Percentiles rank a stretch among this genome's conserved stretches.
phyloP scores from a whole-genome alignment of 2,329 filamentous ascomycete genomes.

The Beauveria sp. region DNA sequence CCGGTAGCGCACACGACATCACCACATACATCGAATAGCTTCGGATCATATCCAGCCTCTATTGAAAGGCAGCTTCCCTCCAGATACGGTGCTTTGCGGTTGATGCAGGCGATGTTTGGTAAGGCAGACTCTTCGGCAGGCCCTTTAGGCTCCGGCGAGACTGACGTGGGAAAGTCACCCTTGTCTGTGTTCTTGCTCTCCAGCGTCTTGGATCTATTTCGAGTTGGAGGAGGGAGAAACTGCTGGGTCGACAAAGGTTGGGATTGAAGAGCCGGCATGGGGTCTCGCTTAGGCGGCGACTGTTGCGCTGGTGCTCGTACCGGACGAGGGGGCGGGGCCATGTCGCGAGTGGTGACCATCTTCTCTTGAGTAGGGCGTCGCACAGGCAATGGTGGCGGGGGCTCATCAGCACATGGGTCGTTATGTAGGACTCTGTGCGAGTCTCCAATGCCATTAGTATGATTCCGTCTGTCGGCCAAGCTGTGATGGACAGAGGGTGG shows the following conservation, averaged over 20 bases:
- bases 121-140: conserved; percentile 55
- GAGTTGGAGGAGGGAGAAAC: conserved; percentile 23
- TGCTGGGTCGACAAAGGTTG: conserved; percentile 20
- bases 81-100: conserved; percentile 72
- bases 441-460: conserved; percentile 36
- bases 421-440: conserved; percentile 28
- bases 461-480: conserved; percentile 35
- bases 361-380: conserved; percentile 33
- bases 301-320: conserved; percentile 23
- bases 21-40: conserved; percentile 80
- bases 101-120: conserved; percentile 77
- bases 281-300: not conserved
- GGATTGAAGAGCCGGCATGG: not conserved
- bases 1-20: conserved; percentile 82
- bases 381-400: conserved; percentile 40
- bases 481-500: conserved; percentile 46
- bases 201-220: conserved; percentile 27
- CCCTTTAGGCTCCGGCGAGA: conserved; percentile 31
- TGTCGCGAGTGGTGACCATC: not conserved
- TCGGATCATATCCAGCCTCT: conserved; percentile 76
- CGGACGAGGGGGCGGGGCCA: conserved; percentile 28
- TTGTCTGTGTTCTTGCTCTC: conserved; percentile 30
- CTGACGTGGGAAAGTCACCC: conserved; percentile 12
- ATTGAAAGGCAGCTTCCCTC: conserved; percentile 70
- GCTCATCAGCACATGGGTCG: conserved; percentile 35